phyloP scores from a whole-genome alignment of 1,139 yeast genomes.

The Candida dubliniensis region DNA sequence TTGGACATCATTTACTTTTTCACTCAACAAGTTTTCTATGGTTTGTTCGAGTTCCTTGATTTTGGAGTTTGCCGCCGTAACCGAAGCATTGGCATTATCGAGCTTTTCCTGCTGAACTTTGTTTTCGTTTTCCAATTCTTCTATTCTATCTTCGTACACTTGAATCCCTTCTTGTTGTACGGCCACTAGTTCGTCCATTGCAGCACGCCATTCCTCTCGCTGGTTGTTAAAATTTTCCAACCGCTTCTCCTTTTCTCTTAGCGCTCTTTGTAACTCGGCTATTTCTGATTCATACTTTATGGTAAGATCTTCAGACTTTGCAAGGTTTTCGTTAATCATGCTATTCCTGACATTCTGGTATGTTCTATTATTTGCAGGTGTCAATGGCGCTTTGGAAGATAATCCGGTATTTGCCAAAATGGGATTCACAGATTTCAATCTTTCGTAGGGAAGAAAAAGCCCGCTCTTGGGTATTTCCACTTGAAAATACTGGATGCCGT shows the following conservation, averaged over 20 bases:
- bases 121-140: slow-evolving; percentile 14
- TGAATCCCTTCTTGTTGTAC: slow-evolving; percentile 39
- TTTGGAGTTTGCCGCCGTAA: slow-evolving; percentile 20
- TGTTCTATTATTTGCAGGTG: slow-evolving; percentile 5
- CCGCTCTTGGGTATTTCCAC: slow-evolving; percentile 69
- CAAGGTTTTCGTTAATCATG: slow-evolving; percentile 9
- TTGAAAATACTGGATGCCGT: slow-evolving; percentile 43
- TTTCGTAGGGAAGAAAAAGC: slow-evolving; percentile 67
- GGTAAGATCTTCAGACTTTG: slow-evolving; percentile 7
- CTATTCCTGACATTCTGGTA: slow-evolving; percentile 9
- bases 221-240: slow-evolving; percentile 51
- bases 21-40: slow-evolving; percentile 6
- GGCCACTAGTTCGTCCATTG: slow-evolving; percentile 51
- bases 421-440: slow-evolving; percentile 49
- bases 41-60: slow-evolving; percentile 15
- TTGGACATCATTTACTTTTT: slow-evolving; percentile 14
- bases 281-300: slow-evolving; percentile 43
- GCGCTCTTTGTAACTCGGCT: slow-evolving; percentile 17
- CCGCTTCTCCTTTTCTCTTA: slow-evolving; percentile 44
- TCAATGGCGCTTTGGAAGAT: slow-evolving; percentile 6
- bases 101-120: slow-evolving; percentile 13
- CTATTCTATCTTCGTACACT: slow-evolving; percentile 20
- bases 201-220: slow-evolving; percentile 57
- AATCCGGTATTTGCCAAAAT: slow-evolving; percentile 16
- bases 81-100: slow-evolving; percentile 13